A percentile compares a stretch with the other conserved stretches of the same genome.
These are phyloP conservation scores for Rutstroemia sp. DNA, from an alignment of 2,329 filamentous ascomycete genomes.

Conservation along the genomic window DNA sequence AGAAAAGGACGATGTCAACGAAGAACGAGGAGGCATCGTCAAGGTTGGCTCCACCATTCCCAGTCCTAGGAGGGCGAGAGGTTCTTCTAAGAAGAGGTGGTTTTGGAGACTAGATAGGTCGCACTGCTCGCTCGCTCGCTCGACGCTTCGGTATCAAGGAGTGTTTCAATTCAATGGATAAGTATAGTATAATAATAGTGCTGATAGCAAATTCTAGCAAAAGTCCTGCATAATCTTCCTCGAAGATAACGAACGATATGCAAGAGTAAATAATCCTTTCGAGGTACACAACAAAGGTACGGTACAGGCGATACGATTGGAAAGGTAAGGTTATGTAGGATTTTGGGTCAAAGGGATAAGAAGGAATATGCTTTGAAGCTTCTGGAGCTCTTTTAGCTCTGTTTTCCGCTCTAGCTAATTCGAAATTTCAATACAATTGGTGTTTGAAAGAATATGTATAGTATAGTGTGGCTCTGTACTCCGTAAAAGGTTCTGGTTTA, in stretches of 20 bases:
- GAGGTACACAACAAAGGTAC: background rate
- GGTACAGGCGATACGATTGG: background rate
- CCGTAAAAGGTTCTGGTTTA: background rate
- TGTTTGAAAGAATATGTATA: conserved; percentile 4
- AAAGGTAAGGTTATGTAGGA: background rate
- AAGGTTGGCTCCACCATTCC: conserved; percentile 50
- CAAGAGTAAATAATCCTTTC: background rate
- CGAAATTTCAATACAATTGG: conserved; percentile 5
- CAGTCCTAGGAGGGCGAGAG: background rate
- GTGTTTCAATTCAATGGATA: background rate
- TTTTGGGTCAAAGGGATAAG: background rate
- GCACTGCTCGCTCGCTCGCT: background rate
- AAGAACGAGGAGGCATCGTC: conserved; percentile 78
- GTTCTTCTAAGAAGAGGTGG: conserved; percentile 10
- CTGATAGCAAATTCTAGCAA: background rate
- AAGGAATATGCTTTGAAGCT: conserved; percentile 1
- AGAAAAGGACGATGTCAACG: conserved; percentile 83
- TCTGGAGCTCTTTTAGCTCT: background rate
- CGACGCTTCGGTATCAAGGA: background rate
- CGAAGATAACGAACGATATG: background rate
- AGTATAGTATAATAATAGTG: background rate
- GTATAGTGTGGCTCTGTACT: background rate
- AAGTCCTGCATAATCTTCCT: background rate
- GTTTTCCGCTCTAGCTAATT: background rate
- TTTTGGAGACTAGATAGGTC: background rate